Evolutionary conservation across 202 grass and related monocot species (phyloP), one percentile per base, ranked within the genome.

Genomic region (Tripidium arundinaceum): DNA sequence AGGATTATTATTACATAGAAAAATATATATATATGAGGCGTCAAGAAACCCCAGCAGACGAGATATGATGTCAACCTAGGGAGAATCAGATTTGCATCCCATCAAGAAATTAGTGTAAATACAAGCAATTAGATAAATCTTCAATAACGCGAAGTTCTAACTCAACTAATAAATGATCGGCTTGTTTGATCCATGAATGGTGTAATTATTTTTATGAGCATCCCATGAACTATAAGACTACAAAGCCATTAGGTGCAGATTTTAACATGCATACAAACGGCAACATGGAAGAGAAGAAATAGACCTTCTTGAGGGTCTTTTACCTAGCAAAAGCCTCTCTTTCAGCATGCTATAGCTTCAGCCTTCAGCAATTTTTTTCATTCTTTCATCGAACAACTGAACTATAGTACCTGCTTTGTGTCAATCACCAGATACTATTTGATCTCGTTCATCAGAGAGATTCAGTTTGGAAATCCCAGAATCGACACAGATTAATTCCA

Each of bases 171-270:
- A 31, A 55, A 66, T 66, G 33, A 10, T 68, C 8, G 1, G 22
- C 22, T 33, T 29, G 13, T 22, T 31, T 11, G 24, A 31, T 24
- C 75, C 15, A 38, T 34, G 38, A 61, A 14, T 26, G 9, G 36
- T 34, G 33, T 72, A 79, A 85, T 34, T 74, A 86, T 86, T 68
- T 75, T 68, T n/a, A 75, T 86, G 84, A 75, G 2, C 47, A 75
- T 75, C 38, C 40, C 27, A 75, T 74, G 83, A 72, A 84, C 24
- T 54, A 70, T 11, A 71, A 52, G 15, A 74, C 12, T 37, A 1
- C 40, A 69, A 2, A 69, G 31, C 31, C 31, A 33, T 33, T 36
- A 36, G 43, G 2, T 57, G 33, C 33, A 9, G 65, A 41, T 42
- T 54, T 80, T 59, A 69, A 21, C 77, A 58, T 80, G 34, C 41